Evolutionary conservation across 1,284 basidiomycete species (phyloP).

Genomic region (Ustilago loliicola): DNA sequence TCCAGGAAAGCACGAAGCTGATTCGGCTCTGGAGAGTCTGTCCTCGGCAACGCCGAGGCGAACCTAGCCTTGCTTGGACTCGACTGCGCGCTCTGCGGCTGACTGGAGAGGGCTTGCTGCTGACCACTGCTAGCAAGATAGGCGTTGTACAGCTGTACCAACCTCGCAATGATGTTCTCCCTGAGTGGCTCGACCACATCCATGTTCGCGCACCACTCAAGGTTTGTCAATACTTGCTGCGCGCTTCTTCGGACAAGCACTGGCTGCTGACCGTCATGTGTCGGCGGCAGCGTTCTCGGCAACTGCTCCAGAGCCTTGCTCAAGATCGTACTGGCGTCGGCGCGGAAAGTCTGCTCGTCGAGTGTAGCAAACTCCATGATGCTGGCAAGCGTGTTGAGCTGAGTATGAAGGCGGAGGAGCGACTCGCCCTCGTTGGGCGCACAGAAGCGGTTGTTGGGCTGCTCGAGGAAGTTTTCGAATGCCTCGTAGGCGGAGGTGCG

Average conservation of each 20-base stretch:
- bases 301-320: conserved; percentile 52
- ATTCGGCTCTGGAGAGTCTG: conserved; percentile 38
- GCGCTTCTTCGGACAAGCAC: conserved; percentile 43
- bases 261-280: conserved; percentile 36
- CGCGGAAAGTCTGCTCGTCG: conserved; percentile 56
- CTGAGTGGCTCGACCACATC: conserved; percentile 48
- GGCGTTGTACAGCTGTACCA: conserved; percentile 41
- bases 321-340: conserved; percentile 57
- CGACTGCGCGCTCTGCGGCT: conserved; percentile 22
- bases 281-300: conserved; percentile 30
- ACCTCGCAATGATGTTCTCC: conserved; percentile 37
- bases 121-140: conserved; percentile 8
- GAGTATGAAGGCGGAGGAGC: conserved; percentile 63
- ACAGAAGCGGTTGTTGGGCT: conserved; percentile 35
- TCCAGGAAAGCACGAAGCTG: conserved; percentile 30
- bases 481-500: conserved; percentile 52
- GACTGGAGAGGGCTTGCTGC: conserved; percentile 4
- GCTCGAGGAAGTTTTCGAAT: conserved; percentile 60
- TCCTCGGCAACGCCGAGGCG: conserved; percentile 14
- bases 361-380: conserved; percentile 52
- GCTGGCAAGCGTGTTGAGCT: conserved; percentile 57
- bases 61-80: conserved; percentile 24
- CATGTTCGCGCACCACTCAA: conserved; percentile 56
- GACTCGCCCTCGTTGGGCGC: conserved; percentile 58
- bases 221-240: conserved; percentile 51